Base-by-base conservation (phyloP, 345 rosid species). In the Eutrema yunnanense region DNA sequence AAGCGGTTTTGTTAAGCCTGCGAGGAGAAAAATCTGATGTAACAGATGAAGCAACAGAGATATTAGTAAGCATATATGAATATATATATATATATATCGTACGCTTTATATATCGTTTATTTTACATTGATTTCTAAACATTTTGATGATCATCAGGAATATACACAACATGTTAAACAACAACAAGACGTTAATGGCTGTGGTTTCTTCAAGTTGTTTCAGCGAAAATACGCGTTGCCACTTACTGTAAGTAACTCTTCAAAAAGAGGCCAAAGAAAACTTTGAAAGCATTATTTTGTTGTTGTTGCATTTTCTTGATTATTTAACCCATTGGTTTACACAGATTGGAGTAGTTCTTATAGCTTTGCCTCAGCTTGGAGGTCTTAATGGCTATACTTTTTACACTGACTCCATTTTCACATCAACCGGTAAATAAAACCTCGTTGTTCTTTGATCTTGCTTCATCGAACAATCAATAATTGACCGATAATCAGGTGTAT, bases 301-400 rank as follows among this genome's bases (percentile, higher is more conserved):
- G 16, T 12, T 29, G 48, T 9, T 36, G 2, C 22, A 26, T 27
- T 33, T 33, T 65, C 36, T 56, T 73, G 19, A 57, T 48, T 34
- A 43, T 29, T 47, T 9, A 8, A 2, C 12, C 22, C 2, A 57
- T 19, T 66, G 41, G 41, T 67, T 66, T 4, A 44, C 3, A n/a
- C 60, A 86, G 94, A 87, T 88, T 60, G 94, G 86, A 29, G 80
- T 88, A 42, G 95, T 90, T 38, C 75, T 92, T 69, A 86, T 92
- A 95, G 82, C 74, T 57, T 77, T 92, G 76, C 98, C 91, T 77
- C 89, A 90, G 42, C 85, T 92, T 52, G 92, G 96, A 61, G 98
- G 98, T 40, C 85, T 85, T 56, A 81, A 73, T 47, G 88, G 66
- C 47, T 79, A 82, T 57, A 74, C 81, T 6, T 86, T 86, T 59